phyloP scores from a whole-genome alignment of 805 yeast genomes.

The Saturnispora dispora region DNA sequence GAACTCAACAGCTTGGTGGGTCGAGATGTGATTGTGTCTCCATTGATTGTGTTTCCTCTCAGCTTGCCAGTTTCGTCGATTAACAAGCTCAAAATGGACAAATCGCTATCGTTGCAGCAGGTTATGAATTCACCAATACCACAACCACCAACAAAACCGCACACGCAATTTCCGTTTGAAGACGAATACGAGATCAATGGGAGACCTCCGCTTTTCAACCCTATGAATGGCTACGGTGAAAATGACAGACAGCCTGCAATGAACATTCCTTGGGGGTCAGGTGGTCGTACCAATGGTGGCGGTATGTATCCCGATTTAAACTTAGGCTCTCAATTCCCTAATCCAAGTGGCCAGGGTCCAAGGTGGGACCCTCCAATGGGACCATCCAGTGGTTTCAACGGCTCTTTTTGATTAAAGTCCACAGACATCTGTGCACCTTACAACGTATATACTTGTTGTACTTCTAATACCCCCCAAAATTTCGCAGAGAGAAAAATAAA shows the following conservation, averaged over 20 bases:
- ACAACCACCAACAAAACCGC: background rate
- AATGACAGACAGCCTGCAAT: conserved; percentile 1
- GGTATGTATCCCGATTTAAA: conserved; percentile 1
- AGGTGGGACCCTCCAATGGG: conserved; percentile 9
- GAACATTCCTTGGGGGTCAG: conserved; percentile 1
- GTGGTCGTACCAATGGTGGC: background rate
- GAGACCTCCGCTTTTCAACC: background rate
- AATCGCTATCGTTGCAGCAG: background rate
- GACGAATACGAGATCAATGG: background rate
- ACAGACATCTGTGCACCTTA: conserved; percentile 12
- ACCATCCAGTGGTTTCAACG: background rate
- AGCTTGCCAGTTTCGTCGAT: background rate
- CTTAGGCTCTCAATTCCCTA: background rate
- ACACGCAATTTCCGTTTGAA: conserved; percentile 5
- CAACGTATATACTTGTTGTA: background rate
- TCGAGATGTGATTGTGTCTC: background rate
- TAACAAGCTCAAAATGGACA: background rate
- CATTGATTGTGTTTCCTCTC: background rate
- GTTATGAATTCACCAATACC: background rate
- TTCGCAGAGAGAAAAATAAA: background rate
- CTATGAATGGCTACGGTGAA: conserved; percentile 4
- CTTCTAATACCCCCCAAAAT: background rate
- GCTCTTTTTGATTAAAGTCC: background rate
- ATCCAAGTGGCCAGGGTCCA: background rate
- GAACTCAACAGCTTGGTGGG: background rate